Conservation (phyloP, 179 eudicot genomes). For the Vitellaria paradoxa region DNA sequence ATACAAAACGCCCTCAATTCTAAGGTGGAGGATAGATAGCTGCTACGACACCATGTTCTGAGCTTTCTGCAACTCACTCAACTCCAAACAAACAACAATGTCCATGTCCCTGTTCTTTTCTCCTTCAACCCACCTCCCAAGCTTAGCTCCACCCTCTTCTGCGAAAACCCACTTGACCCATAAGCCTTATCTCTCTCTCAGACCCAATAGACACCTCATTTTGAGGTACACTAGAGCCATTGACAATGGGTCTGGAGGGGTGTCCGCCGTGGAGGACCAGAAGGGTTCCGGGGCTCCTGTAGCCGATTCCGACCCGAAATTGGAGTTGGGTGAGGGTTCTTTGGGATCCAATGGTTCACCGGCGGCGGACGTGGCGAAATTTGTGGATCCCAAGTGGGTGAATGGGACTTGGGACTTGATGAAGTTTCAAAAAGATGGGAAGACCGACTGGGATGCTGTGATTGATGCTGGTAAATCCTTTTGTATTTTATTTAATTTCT, state of each 20-base stretch:
- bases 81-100: conserved; percentile 4
- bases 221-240: conserved; percentile 18
- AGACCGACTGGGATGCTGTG: conserved; percentile 64
- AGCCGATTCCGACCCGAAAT: conserved; percentile 2
- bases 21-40: too few relatives aligned
- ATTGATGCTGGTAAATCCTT: conserved; percentile 60
- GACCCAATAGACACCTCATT: conserved; percentile 18
- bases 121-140: conserved; percentile 29
- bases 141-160: conserved; percentile 20
- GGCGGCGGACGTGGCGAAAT: conserved; percentile 17
- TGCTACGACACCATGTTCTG: too few relatives aligned
- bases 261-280: conserved; percentile 17
- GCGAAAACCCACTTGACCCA: conserved; percentile 25
- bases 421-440: conserved; percentile 48
- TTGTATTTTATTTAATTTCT: neutral
- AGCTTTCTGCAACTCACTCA: too few relatives aligned
- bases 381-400: conserved; percentile 45
- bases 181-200: conserved; percentile 23
- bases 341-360: conserved; percentile 30
- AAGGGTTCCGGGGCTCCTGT: conserved; percentile 22
- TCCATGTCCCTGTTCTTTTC: conserved; percentile 31
- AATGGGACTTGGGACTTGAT: conserved; percentile 64
- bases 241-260: conserved; percentile 31
- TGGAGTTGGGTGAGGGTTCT: conserved; percentile 7
- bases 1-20: too few relatives aligned